Base-by-base conservation (phyloP, 2,329 filamentous ascomycete species). In the Fusarium goolgardi region DNA sequence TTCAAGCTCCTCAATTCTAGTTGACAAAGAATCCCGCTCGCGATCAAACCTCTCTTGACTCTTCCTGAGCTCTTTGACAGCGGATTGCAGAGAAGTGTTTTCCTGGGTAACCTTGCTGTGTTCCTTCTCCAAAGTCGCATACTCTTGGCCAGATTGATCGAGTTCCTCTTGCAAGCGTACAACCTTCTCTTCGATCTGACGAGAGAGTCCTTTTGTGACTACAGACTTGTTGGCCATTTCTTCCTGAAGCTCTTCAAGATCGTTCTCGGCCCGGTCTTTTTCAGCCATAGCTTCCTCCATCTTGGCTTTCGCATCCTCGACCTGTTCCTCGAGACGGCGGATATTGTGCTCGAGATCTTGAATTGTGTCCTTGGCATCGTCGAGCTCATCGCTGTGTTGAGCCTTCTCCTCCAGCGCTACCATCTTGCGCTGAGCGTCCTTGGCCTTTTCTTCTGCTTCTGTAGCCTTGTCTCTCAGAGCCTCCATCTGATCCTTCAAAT, bases 141-240 rank as follows among this genome's bases (percentile, higher is more conserved):
- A 83, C 52, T 84, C 84, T 21, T 83, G 78, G 21, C 82, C 80
- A 20, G 83, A 80, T 62, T 80, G 80, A 58, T 87, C 86, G 8
- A 93, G 79, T 59, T 94, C 90, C 45, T 86, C 81, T 70, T 94
- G 90, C 12, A 94, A 80, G 32, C 88, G 87, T 52, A 82, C 80
- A 11, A 88, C 81, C 76, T 89, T 92, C 69, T 92, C 90, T 72
- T 94, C 91, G 20, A 93, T 84, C 77, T 94, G 91, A 32, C 91
- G 86, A 53, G 88, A 91, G 11, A 93, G 82, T 3, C 90, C 91
- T 75, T 91, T 93, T 15, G 90, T 91, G 54, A 88, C 88, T 37
- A 93, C 85, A 0, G 91, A 94, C 71, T 93, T 94, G 78, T 94
- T 90, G 23, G 90, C 86, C 85, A 94, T 88, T 72, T 94, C 91